Percentiles rank a stretch among this genome's conserved stretches.
Conservation (phyloP, 1,284 basidiomycete genomes). For the Flammula alnicola region DNA sequence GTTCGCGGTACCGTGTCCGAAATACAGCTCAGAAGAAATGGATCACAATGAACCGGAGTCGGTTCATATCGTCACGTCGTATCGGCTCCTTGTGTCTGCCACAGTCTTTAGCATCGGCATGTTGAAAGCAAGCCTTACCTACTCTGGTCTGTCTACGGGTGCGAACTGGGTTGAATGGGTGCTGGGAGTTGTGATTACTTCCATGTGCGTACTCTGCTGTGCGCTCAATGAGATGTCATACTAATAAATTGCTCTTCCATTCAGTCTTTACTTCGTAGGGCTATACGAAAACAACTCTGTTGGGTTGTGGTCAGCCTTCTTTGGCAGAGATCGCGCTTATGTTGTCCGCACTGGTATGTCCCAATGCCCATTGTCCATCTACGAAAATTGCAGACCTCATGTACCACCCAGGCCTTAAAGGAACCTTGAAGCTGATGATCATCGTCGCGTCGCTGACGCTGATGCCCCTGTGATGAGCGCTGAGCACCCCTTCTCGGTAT, state of each 20-base stretch:
- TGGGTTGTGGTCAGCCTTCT: slow-evolving; percentile 2
- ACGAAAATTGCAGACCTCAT: too few species aligned
- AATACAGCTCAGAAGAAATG: background rate
- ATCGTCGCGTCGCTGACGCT: too few species aligned
- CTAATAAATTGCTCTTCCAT: too few species aligned
- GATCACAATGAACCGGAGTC: background rate
- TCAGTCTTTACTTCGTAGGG: background rate
- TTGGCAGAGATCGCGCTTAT: slow-evolving; percentile 1
- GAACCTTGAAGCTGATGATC: too few species aligned
- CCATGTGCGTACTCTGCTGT: background rate
- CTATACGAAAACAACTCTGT: slow-evolving; percentile 6
- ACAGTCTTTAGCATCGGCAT: slow-evolving; percentile 6
- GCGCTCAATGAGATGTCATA: background rate
- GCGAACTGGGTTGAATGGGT: slow-evolving; percentile 12
- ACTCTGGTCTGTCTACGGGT: background rate
- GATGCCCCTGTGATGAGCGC: too few species aligned
- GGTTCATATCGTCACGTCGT: background rate
- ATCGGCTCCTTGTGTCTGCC: slow-evolving; percentile 8
- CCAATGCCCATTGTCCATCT: background rate
- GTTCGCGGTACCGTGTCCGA: background rate
- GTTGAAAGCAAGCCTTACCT: slow-evolving; percentile 1
- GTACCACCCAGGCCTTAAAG: background rate
- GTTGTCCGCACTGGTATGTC: background rate
- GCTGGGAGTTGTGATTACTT: slow-evolving; percentile 9
- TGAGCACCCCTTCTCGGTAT: too few species aligned